phyloP scores from a whole-genome alignment of 805 yeast species.

The Candida palmyrensis region DNA sequence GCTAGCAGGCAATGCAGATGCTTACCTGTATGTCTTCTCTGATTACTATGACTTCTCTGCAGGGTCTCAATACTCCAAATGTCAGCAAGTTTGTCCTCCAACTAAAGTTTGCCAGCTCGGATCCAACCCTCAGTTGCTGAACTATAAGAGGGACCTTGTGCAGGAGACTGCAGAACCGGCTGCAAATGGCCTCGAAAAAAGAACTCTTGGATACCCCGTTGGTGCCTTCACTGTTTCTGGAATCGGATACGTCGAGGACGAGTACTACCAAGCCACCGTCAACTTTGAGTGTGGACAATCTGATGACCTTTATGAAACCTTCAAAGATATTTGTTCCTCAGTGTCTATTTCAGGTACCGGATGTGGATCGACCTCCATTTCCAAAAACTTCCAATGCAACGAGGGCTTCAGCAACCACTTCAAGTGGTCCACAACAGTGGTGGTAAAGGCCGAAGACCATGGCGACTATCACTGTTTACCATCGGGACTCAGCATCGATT shows the following conservation, averaged over 20 bases:
- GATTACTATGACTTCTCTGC: slow-evolving; percentile 3
- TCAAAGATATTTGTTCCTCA: slow-evolving; percentile 8
- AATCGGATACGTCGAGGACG: slow-evolving; percentile 11
- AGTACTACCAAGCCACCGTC: slow-evolving; percentile 15
- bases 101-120: too few species aligned
- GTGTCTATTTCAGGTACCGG: slow-evolving; percentile 11
- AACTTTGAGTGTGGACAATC: slow-evolving; percentile 13
- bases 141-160: too few species aligned
- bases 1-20: slow-evolving; percentile 1
- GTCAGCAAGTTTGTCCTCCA: too few species aligned
- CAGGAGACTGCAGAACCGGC: neutral
- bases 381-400: slow-evolving; percentile 6
- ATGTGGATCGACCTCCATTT: slow-evolving; percentile 3
- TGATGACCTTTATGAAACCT: slow-evolving; percentile 9
- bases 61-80: too few species aligned
- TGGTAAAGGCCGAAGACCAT: slow-evolving; percentile 10
- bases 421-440: slow-evolving; percentile 13
- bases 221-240: slow-evolving; percentile 14
- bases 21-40: slow-evolving; percentile 2
- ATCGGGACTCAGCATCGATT: slow-evolving; percentile 11
- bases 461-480: slow-evolving; percentile 13
- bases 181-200: neutral
- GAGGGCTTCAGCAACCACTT: slow-evolving; percentile 9
- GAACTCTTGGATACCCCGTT: slow-evolving; percentile 7
- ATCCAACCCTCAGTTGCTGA: too few species aligned